Evolutionary conservation across 768 basidiomycete species (phyloP).

Genomic region (Boletus subparvulus): DNA sequence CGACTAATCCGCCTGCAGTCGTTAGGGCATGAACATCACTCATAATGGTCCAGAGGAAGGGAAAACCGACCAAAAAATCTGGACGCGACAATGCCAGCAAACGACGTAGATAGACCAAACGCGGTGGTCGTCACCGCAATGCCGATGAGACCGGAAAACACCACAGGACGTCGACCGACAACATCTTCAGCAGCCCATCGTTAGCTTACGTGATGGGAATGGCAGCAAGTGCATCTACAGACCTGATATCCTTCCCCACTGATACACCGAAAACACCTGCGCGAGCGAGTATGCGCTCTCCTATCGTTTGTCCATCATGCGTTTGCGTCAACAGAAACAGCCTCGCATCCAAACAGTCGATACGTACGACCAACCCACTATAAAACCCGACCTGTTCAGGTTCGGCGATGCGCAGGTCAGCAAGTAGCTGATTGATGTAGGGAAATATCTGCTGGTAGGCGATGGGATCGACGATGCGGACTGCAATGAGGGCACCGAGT

Average conservation of each 20-base stretch:
- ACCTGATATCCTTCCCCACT: slow-evolving; percentile 61
- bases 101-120: slow-evolving; percentile 56
- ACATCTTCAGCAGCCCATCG: slow-evolving; percentile 38
- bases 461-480: slow-evolving; percentile 58
- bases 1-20: slow-evolving; percentile 56
- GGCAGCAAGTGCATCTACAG: slow-evolving; percentile 3
- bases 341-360: slow-evolving; percentile 10
- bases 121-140: slow-evolving; percentile 49
- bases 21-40: background rate
- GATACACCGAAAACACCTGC: slow-evolving; percentile 58
- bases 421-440: slow-evolving; percentile 66
- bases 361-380: slow-evolving; percentile 56
- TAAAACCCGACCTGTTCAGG: slow-evolving; percentile 62
- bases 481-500: slow-evolving; percentile 40
- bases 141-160: slow-evolving; percentile 51
- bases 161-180: slow-evolving; percentile 61
- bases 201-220: background rate
- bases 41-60: background rate
- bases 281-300: slow-evolving; percentile 63
- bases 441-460: slow-evolving; percentile 63
- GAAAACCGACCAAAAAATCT: slow-evolving; percentile 48
- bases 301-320: slow-evolving; percentile 31
- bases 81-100: slow-evolving; percentile 47
- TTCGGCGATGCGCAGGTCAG: slow-evolving; percentile 50
- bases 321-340: background rate